Evolutionary conservation across 345 rosid genomes (phyloP).

Genomic region (Populus deltoides): DNA sequence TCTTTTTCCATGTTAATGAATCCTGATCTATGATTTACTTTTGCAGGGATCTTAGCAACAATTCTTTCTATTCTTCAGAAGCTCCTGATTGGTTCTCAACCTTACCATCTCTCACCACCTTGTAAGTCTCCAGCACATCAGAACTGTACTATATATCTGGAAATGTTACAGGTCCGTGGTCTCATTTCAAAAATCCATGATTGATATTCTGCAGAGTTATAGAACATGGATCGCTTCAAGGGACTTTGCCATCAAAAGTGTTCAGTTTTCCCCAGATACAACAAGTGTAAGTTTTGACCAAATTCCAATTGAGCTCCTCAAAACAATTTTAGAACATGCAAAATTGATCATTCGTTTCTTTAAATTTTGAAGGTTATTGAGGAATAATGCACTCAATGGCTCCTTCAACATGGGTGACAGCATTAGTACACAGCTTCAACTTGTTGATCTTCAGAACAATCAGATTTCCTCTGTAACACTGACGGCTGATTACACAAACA

Average conservation of each 20-base stretch:
- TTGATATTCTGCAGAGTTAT: constrained; percentile 46
- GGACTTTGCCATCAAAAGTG: constrained; percentile 56
- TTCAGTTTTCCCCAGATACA: constrained; percentile 69
- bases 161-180: not conserved
- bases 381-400: constrained; percentile 65
- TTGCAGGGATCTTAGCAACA: constrained; percentile 87
- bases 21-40: not conserved
- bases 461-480: constrained; percentile 63
- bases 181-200: not conserved
- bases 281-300: constrained; percentile 63
- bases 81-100: constrained; percentile 87
- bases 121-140: constrained; percentile 46
- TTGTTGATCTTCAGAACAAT: constrained; percentile 73
- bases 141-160: not conserved
- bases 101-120: constrained; percentile 74
- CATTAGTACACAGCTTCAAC: constrained; percentile 53
- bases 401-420: constrained; percentile 55
- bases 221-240: constrained; percentile 73
- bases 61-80: constrained; percentile 59
- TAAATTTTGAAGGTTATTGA: constrained; percentile 52
- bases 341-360: not conserved
- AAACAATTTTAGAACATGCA: not conserved
- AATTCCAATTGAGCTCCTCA: constrained; percentile 1
- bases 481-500: constrained; percentile 48
- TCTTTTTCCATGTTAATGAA: not conserved